Conservation (phyloP, 2,329 filamentous ascomycete genomes). For the Orbilia quercus region DNA sequence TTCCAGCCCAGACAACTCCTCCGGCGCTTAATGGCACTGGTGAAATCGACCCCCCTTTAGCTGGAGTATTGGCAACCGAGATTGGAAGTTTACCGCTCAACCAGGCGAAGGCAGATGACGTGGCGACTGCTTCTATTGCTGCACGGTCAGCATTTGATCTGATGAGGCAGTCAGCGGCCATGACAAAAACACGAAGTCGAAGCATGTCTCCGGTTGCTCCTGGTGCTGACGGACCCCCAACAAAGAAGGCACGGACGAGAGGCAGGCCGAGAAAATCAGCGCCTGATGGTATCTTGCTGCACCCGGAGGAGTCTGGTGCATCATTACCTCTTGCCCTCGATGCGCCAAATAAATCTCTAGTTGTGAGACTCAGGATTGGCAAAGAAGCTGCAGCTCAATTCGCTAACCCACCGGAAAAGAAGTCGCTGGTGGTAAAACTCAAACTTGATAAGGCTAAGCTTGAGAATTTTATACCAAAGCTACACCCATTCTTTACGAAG, state of each 20-base stretch:
- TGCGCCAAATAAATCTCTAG: conserved; percentile 9
- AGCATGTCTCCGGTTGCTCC: conserved; percentile 39
- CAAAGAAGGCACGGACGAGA: conserved; percentile 47
- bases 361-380: conserved; percentile 43
- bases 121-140: not conserved
- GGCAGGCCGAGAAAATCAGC: conserved; percentile 45
- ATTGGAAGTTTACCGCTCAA: not conserved
- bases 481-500: conserved; percentile 49
- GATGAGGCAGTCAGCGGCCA: conserved; percentile 34
- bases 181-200: conserved; percentile 42
- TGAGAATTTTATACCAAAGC: conserved; percentile 33
- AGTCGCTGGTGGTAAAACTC: conserved; percentile 29
- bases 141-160: conserved; percentile 49
- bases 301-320: not conserved
- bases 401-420: conserved; percentile 16
- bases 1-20: conserved; percentile 1
- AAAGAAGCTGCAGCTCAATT: conserved; percentile 34
- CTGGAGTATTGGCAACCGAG: not conserved
- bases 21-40: not conserved
- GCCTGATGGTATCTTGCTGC: not conserved
- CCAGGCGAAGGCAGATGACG: not conserved
- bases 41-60: not conserved
- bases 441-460: conserved; percentile 39
- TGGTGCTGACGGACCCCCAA: conserved; percentile 37
- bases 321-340: not conserved